phyloP scores from a whole-genome alignment of 345 rosid genomes.

The Brassica nigra region DNA sequence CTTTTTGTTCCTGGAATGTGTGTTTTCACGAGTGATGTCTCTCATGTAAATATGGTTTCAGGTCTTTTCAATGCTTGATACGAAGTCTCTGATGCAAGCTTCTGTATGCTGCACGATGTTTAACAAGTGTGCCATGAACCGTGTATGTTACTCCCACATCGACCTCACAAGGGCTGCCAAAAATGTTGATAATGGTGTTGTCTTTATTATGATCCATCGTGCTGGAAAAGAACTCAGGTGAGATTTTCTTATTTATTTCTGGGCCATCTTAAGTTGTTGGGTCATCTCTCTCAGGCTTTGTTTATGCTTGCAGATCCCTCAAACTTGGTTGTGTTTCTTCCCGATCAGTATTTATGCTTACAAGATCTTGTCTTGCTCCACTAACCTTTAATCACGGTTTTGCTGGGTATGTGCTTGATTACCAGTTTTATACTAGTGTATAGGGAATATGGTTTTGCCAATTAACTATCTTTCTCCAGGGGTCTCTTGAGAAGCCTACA shows the following conservation, averaged over 20 bases:
- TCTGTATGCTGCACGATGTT: conserved; percentile 84
- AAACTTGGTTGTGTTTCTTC: conserved; percentile 72
- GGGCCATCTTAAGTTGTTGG: background rate
- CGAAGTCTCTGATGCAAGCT: conserved; percentile 79
- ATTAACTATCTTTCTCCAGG: conserved; percentile 39
- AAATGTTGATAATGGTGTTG: conserved; percentile 76
- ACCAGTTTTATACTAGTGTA: background rate
- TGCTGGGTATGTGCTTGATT: conserved; percentile 31
- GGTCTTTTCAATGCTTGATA: conserved; percentile 90
- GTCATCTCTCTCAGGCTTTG: conserved; percentile 15
- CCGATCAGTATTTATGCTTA: conserved; percentile 54
- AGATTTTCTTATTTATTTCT: conserved; percentile 14
- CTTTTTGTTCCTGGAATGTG: background rate
- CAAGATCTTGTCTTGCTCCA: conserved; percentile 76
- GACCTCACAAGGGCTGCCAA: conserved; percentile 77
- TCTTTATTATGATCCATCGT: conserved; percentile 81
- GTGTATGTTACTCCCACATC: conserved; percentile 73
- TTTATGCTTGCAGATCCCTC: conserved; percentile 59
- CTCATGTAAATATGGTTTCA: conserved; percentile 24
- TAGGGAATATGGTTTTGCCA: too few relatives aligned
- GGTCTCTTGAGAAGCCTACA: conserved; percentile 73
- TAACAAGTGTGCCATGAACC: conserved; percentile 86
- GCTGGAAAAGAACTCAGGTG: conserved; percentile 84
- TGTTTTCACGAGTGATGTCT: conserved; percentile 3
- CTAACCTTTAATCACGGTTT: conserved; percentile 40